These are phyloP conservation scores for Rubia balearica DNA, from an alignment of 305 asterid species.

Conservation along the genomic window DNA sequence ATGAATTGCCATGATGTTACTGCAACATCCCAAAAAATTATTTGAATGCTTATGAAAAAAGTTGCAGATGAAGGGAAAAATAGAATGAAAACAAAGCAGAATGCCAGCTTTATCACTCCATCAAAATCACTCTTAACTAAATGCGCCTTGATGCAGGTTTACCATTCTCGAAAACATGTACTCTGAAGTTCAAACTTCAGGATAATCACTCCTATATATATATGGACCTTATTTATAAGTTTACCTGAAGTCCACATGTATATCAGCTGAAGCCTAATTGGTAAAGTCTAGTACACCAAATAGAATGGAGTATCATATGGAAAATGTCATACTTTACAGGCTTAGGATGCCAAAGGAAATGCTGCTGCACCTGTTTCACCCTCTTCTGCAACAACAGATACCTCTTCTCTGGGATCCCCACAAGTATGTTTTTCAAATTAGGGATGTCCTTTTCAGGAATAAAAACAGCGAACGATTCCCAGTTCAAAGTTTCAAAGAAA, in stretches of 20 bases:
- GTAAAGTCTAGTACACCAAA: background rate
- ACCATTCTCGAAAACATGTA: no score
- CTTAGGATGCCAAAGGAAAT: constrained; percentile 3
- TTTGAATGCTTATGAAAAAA: no score
- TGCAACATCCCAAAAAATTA: no score
- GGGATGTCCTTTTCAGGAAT: background rate
- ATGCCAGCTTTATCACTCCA: no score
- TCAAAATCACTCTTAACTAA: no score
- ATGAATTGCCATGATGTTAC: no score
- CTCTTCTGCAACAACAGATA: background rate
- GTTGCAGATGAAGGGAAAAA: no score
- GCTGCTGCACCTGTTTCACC: background rate
- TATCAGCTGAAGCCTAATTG: constrained; percentile 46
- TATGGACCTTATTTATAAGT: no score
- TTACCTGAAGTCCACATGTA: constrained; percentile 18
- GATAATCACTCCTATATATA: no score
- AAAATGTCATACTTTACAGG: constrained; percentile 7
- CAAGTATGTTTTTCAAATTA: background rate
- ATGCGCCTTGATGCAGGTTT: no score
- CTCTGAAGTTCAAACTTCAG: no score
- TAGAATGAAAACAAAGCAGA: no score
- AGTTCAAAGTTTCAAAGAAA: constrained; percentile 9
- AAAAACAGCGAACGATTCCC: constrained; percentile 4
- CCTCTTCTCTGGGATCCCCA: constrained; percentile 1
- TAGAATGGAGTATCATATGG: constrained; percentile 6